Base-by-base conservation (phyloP, 2,329 filamentous ascomycete genomes). In the Aureobasidium melanogenum region DNA sequence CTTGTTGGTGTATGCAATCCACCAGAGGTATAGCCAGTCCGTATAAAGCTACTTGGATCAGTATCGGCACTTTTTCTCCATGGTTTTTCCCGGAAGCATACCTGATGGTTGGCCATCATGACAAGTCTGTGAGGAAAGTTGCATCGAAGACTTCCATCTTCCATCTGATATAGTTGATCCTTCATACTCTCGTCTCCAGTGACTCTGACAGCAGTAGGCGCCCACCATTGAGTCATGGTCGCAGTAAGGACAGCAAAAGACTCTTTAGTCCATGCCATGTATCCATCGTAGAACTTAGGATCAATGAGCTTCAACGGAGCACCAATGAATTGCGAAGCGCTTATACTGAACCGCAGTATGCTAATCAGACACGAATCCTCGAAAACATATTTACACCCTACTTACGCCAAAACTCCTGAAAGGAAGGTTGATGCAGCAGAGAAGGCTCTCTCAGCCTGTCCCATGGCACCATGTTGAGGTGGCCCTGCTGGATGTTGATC, bases 1-100 rank as follows among this genome's bases (percentile, higher is more conserved):
- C 44, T 66, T 63, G 46, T 86, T 84, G 36, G 87, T 88, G 69
- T 93, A 94, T 47, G 84, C 88, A 22, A 88, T 84, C 89, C 89
- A 94, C 89, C 89, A 94, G 19, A 94, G 82, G 71, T 94, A 94
- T 19, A 94, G 74, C 89, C 89, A 93, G 75, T 93, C 89, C 8
- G 89, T 91, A 72, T 93, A 93, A 64, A 93, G 87, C 84, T 77
- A 62, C 5, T 3, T 7, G 15, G 14, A 15, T 56, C 30, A 62
- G 71, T 93, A 89, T 71, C 93, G 92, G 36, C 15, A 89, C 87
- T 65, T 92, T 86, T 73, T 93, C 6, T n/a, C 6, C 30, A 6
- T 9, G 3, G 34, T 19, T 7, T 1, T n/a, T 24, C 17, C 7
- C 12, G 1, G 9, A 14, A 24, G 56, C 26, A 67, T 62, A 79